Conservation (phyloP, 2,329 filamentous ascomycete species). For the Coleophoma cylindrospora region DNA sequence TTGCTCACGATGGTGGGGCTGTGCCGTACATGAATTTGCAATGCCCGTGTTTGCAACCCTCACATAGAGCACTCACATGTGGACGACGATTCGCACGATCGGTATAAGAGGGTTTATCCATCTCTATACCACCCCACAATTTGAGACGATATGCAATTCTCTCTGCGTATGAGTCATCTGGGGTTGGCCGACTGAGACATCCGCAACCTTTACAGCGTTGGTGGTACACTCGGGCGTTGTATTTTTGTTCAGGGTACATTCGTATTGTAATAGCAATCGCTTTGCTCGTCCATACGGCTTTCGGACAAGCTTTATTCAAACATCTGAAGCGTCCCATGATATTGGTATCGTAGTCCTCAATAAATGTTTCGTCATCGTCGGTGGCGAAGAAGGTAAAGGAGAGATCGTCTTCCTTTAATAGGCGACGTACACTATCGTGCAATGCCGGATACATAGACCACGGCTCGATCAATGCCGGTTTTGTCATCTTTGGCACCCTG, state of each 20-base stretch:
- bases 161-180: too few species aligned
- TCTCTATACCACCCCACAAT: too few species aligned
- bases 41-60: too few species aligned
- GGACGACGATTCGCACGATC: too few species aligned
- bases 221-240: too few species aligned
- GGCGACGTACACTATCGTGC: constrained; percentile 24
- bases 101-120: too few species aligned
- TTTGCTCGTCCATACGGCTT: constrained; percentile 33
- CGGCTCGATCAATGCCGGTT: not conserved
- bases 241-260: constrained; percentile 32
- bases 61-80: too few species aligned
- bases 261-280: constrained; percentile 36
- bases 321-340: constrained; percentile 37
- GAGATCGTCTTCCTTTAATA: constrained; percentile 26
- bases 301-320: constrained; percentile 25
- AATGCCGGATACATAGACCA: constrained; percentile 30
- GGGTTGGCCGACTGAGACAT: too few species aligned
- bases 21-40: too few species aligned
- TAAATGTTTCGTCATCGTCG: constrained; percentile 21
- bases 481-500: not conserved
- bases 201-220: too few species aligned
- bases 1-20: too few species aligned
- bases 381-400: constrained; percentile 25
- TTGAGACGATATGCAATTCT: too few species aligned
- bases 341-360: constrained; percentile 31